phyloP scores from a whole-genome alignment of 2,329 filamentous ascomycete genomes.

The Karstenula rhodostoma region DNA sequence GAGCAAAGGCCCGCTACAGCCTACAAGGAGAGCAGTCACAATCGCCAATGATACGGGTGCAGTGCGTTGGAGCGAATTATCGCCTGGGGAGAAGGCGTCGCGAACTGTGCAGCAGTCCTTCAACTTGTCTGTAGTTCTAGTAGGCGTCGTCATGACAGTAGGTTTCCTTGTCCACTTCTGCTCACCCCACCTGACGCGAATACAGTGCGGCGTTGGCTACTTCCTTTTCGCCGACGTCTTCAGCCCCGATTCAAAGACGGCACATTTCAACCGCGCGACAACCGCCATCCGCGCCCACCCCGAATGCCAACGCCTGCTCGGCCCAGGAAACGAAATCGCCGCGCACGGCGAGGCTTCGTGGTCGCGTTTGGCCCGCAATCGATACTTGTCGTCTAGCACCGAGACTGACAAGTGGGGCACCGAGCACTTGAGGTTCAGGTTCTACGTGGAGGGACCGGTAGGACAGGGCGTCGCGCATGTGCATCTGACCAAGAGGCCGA shows the following conservation, averaged over 20 bases:
- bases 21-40: slow-evolving; percentile 75
- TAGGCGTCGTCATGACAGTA: slow-evolving; percentile 80
- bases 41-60: slow-evolving; percentile 85
- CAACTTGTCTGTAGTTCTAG: slow-evolving; percentile 80
- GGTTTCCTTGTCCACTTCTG: slow-evolving; percentile 29
- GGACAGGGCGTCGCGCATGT: slow-evolving; percentile 77
- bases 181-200: slow-evolving; percentile 12
- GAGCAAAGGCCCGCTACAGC: slow-evolving; percentile 40
- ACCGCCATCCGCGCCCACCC: slow-evolving; percentile 77
- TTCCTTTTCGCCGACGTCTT: slow-evolving; percentile 49
- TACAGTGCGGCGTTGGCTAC: slow-evolving; percentile 72
- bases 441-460: slow-evolving; percentile 80
- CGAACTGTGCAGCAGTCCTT: slow-evolving; percentile 89
- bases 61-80: slow-evolving; percentile 82
- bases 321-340: slow-evolving; percentile 74
- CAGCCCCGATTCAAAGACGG: slow-evolving; percentile 77
- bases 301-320: slow-evolving; percentile 76
- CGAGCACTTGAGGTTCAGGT: slow-evolving; percentile 84
- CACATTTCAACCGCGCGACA: slow-evolving; percentile 87
- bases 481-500: slow-evolving; percentile 76
- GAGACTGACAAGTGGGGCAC: slow-evolving; percentile 77
- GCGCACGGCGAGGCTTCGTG: slow-evolving; percentile 83
- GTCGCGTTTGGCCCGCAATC: slow-evolving; percentile 79
- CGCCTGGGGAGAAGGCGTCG: slow-evolving; percentile 77
- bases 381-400: slow-evolving; percentile 67